Base-by-base conservation (phyloP, 1,139 yeast genomes). In the Kodamaea suecica region DNA sequence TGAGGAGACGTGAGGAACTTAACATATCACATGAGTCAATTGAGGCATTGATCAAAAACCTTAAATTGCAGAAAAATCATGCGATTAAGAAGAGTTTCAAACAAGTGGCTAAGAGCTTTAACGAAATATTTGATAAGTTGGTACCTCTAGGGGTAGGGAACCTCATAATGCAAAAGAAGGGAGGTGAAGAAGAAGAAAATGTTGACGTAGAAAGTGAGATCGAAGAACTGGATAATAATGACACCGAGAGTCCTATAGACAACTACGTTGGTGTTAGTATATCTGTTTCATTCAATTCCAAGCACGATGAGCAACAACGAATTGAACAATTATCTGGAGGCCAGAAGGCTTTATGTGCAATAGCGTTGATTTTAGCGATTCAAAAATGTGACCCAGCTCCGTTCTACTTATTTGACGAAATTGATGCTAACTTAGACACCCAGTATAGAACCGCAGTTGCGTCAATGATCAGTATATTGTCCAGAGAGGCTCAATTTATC, bases 311-410 rank as follows among this genome's bases (percentile, higher is more conserved):
- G 49, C 96, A 86, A 55, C 87, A 84, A 46, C 72, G 86, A 44
- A 84, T 90, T 36, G 95, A 88, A 57, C 97, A 90, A 53, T 68
- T 92, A 21, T 86, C 96, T 0, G 98, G 98, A 27, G 98, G 98
- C 5, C 98, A 92, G 53, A 92, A 92, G 55, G 85, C 97, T 0
- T 66, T 92, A 13, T 90, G 97, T 68, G 97, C 98, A 2, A 79
- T 92, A 48, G 90, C 97, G 0, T 72, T 92, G 34, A 90, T 92
- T 44, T 72, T 92, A 42, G 97, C 98, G 3, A 87, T 92, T 43
- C 98, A 92, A 62, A 79, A 76, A 54, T 86, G 95, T 47, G 97
- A 92, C 49, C 97, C 97, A 7, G 97, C 97, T 2, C 97, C 98
- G 33, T 92, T 92, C 57, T 92, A 92, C 55, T 63, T 92, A 36